phyloP scores from a whole-genome alignment of 208 protist species.

The Crithidia expoeki region DNA sequence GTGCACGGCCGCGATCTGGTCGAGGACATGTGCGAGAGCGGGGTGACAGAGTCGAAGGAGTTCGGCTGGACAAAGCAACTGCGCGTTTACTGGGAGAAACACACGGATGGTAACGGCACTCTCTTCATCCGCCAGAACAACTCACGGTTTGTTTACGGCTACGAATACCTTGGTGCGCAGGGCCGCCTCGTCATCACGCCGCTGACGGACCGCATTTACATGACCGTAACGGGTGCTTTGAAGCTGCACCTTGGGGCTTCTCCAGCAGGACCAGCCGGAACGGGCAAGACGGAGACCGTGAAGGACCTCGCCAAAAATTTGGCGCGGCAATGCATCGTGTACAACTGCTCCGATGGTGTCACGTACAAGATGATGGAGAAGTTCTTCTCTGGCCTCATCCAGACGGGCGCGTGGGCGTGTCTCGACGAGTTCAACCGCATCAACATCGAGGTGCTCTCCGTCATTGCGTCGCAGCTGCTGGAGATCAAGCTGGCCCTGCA shows the following conservation, averaged over 20 bases:
- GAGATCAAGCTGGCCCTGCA: constrained; percentile 96
- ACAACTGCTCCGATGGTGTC: constrained; percentile 98
- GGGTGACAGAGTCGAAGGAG: constrained; percentile 80
- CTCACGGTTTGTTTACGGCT: constrained; percentile 96
- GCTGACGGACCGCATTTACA: constrained; percentile 98
- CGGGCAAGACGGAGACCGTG: constrained; percentile 97
- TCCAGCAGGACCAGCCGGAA: constrained; percentile 95
- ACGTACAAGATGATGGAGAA: constrained; percentile 99
- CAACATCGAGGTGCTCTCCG: constrained; percentile 98
- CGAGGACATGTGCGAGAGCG: constrained; percentile 92
- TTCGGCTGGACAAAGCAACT: constrained; percentile 98
- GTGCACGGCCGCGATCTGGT: constrained; percentile 98
- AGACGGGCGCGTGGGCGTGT: constrained; percentile 98
- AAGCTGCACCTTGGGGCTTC: constrained; percentile 95
- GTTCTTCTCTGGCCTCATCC: constrained; percentile 97
- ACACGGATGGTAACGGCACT: constrained; percentile 91
- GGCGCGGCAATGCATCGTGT: constrained; percentile 96
- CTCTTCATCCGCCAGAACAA: constrained; percentile 96
- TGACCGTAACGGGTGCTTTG: constrained; percentile 97
- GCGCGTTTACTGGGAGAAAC: constrained; percentile 97
- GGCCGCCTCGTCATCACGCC: constrained; percentile 98
- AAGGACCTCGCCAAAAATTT: constrained; percentile 98
- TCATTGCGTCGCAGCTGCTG: constrained; percentile 97
- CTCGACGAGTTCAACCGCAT: constrained; percentile 99
- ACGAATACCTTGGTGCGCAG: constrained; percentile 98